A percentile compares a stretch with the other conserved stretches of the same genome.
Evolutionary conservation across 352 stramenopile genomes (phyloP).

Genomic region (Phytophthora constricta): DNA sequence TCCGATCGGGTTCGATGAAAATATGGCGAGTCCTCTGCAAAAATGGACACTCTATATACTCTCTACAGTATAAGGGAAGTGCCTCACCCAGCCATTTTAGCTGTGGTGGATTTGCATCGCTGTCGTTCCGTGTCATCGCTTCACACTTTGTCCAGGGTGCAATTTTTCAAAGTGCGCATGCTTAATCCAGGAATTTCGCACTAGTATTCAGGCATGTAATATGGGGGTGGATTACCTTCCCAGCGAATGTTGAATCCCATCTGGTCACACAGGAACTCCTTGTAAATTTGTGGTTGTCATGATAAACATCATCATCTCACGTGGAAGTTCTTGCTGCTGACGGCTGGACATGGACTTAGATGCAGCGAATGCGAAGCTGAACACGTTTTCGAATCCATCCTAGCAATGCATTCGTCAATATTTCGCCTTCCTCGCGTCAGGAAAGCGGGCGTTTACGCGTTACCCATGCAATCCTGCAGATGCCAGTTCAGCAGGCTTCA

Average conservation of each 20-base stretch:
- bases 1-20: too few species aligned
- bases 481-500: background rate
- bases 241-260: constrained; percentile 1
- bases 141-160: background rate
- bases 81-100: too few species aligned
- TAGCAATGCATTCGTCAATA: too few species aligned
- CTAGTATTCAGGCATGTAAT: background rate
- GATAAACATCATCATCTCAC: background rate
- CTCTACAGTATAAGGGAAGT: too few species aligned
- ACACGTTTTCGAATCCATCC: too few species aligned
- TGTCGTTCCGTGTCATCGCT: constrained; percentile 11
- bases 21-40: too few species aligned
- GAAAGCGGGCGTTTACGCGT: too few species aligned
- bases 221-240: constrained; percentile 9
- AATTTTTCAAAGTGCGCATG: background rate
- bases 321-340: background rate
- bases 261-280: constrained; percentile 17
- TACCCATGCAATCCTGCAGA: too few species aligned
- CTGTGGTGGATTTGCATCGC: background rate
- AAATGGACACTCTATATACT: too few species aligned
- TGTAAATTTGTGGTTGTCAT: background rate
- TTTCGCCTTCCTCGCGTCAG: too few species aligned
- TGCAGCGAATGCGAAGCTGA: background rate
- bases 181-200: background rate
- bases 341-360: background rate